phyloP scores from a whole-genome alignment of 1,284 basidiomycete genomes.

The Rhodotorula sp. region DNA sequence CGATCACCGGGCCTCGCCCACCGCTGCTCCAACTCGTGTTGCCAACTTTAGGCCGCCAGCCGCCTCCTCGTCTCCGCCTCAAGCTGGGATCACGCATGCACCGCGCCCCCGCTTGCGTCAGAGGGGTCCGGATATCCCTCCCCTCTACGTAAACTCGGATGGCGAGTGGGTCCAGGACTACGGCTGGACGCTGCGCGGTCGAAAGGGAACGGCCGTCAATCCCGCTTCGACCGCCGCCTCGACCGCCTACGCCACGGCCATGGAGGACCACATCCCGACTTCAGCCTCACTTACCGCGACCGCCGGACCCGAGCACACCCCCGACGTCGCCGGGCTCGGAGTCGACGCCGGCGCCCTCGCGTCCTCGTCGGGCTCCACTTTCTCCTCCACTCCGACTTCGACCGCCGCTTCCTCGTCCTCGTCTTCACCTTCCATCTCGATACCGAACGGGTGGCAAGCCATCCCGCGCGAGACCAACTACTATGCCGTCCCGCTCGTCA shows the following conservation, averaged over 20 bases:
- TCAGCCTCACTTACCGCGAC: too few species aligned
- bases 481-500: slow-evolving; percentile 40
- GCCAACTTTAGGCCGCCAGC: not conserved
- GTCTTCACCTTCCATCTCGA: slow-evolving; percentile 1
- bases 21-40: not conserved
- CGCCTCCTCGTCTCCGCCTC: not conserved
- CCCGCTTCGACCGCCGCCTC: not conserved
- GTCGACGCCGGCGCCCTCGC: not conserved
- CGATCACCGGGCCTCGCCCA: not conserved
- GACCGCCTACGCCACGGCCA: not conserved
- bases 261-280: not conserved
- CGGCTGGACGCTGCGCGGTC: slow-evolving; percentile 5
- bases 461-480: slow-evolving; percentile 29
- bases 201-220: not conserved
- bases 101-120: too few species aligned
- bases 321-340: not conserved
- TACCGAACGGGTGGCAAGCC: slow-evolving; percentile 35
- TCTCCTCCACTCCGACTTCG: not conserved
- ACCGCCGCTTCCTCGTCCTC: not conserved
- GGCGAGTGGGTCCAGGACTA: slow-evolving; percentile 8
- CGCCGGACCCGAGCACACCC: not conserved
- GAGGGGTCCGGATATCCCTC: not conserved
- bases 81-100: too few species aligned
- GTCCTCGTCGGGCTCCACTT: not conserved
- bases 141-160: not conserved